phyloP scores from a whole-genome alignment of 2,329 filamentous ascomycete species.

The Didymosphaeria variabile region DNA sequence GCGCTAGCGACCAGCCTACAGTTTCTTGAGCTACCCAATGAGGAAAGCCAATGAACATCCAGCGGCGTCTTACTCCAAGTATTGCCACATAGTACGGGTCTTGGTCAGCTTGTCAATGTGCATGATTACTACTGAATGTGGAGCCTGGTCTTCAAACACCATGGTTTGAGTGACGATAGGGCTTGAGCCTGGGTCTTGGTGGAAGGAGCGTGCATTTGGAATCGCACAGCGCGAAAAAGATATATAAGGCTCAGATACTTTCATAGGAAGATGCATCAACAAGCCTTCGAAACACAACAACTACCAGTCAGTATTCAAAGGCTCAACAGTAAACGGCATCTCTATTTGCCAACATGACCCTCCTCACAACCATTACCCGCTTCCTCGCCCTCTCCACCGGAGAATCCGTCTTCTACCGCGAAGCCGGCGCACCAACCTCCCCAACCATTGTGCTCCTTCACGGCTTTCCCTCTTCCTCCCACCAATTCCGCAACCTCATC shows the following conservation, averaged over 20 bases:
- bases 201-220: conserved; percentile 4
- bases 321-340: neutral
- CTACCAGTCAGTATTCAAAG: neutral
- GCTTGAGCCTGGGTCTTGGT: neutral
- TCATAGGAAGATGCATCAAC: neutral
- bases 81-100: neutral
- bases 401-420: conserved; percentile 52
- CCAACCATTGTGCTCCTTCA: conserved; percentile 58
- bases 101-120: conserved; percentile 5
- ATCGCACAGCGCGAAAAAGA: neutral
- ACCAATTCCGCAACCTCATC: conserved; percentile 58
- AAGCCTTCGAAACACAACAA: neutral
- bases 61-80: neutral
- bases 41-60: conserved; percentile 2
- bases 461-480: conserved; percentile 58
- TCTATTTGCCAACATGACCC: conserved; percentile 21
- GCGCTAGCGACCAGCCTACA: neutral
- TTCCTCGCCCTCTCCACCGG: conserved; percentile 30
- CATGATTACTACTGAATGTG: conserved; percentile 9
- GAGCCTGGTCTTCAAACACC: neutral
- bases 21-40: neutral
- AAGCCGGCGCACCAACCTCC: conserved; percentile 40
- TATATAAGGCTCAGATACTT: neutral
- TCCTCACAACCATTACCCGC: conserved; percentile 26
- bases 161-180: neutral